Evolutionary conservation across 176 grass and related monocot species (phyloP).

Genomic region (Aegilops sharonensis): DNA sequence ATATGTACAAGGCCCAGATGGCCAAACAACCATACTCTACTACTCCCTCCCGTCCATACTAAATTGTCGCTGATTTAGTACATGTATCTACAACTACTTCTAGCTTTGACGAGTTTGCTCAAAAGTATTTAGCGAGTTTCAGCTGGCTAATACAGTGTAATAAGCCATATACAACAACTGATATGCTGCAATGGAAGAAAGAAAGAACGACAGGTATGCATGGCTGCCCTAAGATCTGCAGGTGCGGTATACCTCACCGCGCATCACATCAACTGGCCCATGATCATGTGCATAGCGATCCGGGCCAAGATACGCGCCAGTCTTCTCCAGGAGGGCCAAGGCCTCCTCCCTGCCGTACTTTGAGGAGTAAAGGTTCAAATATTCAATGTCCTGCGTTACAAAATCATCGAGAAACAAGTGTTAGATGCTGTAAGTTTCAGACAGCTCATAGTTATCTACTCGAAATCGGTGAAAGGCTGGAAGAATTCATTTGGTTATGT

Average conservation of each 20-base stretch:
- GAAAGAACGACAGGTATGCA: neutral
- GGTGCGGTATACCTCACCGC: conserved; percentile 82
- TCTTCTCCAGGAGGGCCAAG: conserved; percentile 69
- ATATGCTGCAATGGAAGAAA: neutral
- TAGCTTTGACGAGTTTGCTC: neutral
- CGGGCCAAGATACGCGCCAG: conserved; percentile 69
- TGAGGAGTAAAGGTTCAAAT: conserved; percentile 92
- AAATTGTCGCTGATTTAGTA: no score
- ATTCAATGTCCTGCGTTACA: conserved; percentile 72
- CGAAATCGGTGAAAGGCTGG: no score
- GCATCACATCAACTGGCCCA: conserved; percentile 74
- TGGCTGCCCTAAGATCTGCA: conserved; percentile 49
- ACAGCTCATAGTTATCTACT: no score
- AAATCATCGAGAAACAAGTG: neutral
- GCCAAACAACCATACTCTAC: neutral
- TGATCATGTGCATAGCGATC: conserved; percentile 85
- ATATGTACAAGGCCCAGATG: neutral
- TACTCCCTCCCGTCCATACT: no score
- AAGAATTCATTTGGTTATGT: neutral
- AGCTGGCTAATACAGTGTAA: neutral
- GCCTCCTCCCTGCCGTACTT: conserved; percentile 66
- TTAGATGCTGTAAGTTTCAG: no score
- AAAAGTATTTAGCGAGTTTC: neutral
- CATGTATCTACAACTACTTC: no score
- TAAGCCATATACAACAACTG: conserved; percentile 24